phyloP scores from a whole-genome alignment of 768 basidiomycete genomes.

The Ephemerocybe angulata region DNA sequence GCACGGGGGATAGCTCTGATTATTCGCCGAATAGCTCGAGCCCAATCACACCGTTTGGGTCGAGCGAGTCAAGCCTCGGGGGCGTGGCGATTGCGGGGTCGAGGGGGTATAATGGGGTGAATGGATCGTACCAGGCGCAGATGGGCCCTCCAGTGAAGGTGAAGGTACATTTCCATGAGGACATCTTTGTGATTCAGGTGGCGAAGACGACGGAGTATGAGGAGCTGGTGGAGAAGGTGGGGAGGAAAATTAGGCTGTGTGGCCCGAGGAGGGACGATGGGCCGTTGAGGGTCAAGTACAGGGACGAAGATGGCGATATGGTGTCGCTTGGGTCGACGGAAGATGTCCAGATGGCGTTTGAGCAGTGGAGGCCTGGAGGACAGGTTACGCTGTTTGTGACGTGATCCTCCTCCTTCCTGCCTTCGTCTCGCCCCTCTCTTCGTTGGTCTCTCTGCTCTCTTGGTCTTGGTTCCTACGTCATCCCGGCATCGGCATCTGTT shows the following conservation, averaged over 20 bases:
- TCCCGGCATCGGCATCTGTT: too few species aligned
- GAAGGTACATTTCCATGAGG: conserved; percentile 92
- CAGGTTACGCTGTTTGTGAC: conserved; percentile 81
- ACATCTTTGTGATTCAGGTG: conserved; percentile 93
- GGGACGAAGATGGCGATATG: conserved; percentile 90
- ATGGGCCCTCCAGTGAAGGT: conserved; percentile 65
- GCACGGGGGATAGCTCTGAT: conserved; percentile 77
- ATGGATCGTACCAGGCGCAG: neutral
- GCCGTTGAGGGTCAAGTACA: conserved; percentile 84
- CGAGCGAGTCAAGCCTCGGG: conserved; percentile 75
- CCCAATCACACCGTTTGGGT: conserved; percentile 89
- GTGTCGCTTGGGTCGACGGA: conserved; percentile 86
- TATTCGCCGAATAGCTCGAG: conserved; percentile 82
- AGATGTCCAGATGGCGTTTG: conserved; percentile 93
- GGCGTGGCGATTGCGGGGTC: conserved; percentile 33
- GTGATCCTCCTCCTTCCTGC: conserved; percentile 31
- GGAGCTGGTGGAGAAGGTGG: conserved; percentile 85
- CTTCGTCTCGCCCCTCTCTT: neutral
- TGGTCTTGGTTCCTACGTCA: neutral
- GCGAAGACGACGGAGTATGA: conserved; percentile 72
- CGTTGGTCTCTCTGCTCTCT: conserved; percentile 3
- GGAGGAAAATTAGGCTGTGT: conserved; percentile 89
- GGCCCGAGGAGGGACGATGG: conserved; percentile 76
- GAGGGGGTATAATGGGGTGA: conserved; percentile 17
- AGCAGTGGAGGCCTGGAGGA: conserved; percentile 72